These are phyloP conservation scores for Mycena floridula DNA, from an alignment of 768 basidiomycete species.

Conservation along the genomic window DNA sequence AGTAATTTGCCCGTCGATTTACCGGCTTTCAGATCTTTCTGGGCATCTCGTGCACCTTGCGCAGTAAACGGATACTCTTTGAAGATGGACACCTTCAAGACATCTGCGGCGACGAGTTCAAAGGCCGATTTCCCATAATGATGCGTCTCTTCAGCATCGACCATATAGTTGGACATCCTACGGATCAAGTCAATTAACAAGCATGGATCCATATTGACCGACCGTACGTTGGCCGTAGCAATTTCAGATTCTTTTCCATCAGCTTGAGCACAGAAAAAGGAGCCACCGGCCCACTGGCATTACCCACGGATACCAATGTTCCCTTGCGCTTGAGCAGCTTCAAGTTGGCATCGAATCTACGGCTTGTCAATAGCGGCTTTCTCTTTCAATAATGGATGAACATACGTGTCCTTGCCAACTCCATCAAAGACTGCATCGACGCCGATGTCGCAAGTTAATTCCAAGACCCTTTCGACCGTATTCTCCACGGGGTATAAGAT, in stretches of 20 bases:
- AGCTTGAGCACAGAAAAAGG: constrained; percentile 73
- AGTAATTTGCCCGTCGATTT: constrained; percentile 70
- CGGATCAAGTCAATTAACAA: too few relatives aligned
- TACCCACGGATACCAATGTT: constrained; percentile 85
- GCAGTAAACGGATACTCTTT: constrained; percentile 80
- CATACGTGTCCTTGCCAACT: constrained; percentile 91
- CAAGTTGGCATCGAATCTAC: constrained; percentile 75
- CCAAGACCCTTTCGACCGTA: constrained; percentile 65
- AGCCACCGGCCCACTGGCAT: constrained; percentile 80
- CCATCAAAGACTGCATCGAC: constrained; percentile 91
- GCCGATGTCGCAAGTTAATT: constrained; percentile 76
- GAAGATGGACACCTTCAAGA: constrained; percentile 59
- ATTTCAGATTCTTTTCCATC: constrained; percentile 73
- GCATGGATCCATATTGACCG: not conserved
- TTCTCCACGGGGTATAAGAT: constrained; percentile 76
- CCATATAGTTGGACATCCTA: constrained; percentile 67
- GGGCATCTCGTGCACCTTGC: constrained; percentile 71
- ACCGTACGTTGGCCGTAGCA: constrained; percentile 66
- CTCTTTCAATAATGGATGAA: constrained; percentile 7
- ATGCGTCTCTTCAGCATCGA: constrained; percentile 64
- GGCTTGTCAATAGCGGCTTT: not conserved
- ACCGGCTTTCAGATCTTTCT: constrained; percentile 69
- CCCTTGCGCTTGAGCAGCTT: constrained; percentile 79
- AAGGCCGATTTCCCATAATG: constrained; percentile 64
- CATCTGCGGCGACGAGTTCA: constrained; percentile 48